Evolutionary conservation across 2,329 filamentous ascomycete species (phyloP).

Genomic region (Lasiodiplodia sp.): DNA sequence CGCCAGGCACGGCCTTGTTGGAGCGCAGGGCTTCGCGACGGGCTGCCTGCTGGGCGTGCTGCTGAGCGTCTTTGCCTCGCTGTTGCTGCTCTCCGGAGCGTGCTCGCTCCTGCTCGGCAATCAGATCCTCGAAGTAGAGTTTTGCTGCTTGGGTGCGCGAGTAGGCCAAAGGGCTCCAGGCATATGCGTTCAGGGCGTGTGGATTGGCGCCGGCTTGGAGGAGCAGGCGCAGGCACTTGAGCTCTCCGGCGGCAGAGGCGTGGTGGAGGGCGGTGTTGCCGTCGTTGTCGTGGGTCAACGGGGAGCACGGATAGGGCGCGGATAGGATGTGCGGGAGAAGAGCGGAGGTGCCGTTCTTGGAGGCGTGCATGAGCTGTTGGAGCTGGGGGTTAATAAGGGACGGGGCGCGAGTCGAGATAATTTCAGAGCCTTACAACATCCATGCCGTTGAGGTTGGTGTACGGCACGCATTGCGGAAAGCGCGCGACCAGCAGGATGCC

Average conservation of each 20-base stretch:
- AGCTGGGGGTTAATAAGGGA: not conserved
- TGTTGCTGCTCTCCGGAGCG: slow-evolving; percentile 18
- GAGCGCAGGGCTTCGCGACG: slow-evolving; percentile 24
- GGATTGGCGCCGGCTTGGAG: slow-evolving; percentile 81
- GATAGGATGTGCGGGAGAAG: slow-evolving; percentile 49
- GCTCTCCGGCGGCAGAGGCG: slow-evolving; percentile 80
- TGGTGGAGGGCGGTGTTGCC: slow-evolving; percentile 92
- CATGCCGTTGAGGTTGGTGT: slow-evolving; percentile 71
- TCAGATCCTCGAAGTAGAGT: slow-evolving; percentile 80
- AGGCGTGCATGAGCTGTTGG: slow-evolving; percentile 49
- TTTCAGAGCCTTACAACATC: slow-evolving; percentile 64
- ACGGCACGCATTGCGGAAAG: slow-evolving; percentile 68
- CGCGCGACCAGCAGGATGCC: slow-evolving; percentile 73
- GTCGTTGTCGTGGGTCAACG: slow-evolving; percentile 63
- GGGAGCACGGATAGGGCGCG: slow-evolving; percentile 38
- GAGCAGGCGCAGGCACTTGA: slow-evolving; percentile 78
- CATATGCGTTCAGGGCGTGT: slow-evolving; percentile 74
- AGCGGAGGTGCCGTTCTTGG: slow-evolving; percentile 53
- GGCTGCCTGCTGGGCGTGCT: slow-evolving; percentile 19
- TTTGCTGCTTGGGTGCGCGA: slow-evolving; percentile 83
- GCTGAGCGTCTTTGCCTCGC: not conserved
- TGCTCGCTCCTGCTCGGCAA: slow-evolving; percentile 68
- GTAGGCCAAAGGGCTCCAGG: slow-evolving; percentile 85
- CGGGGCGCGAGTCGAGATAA: not conserved
- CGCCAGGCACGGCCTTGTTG: slow-evolving; percentile 37